Evolutionary conservation across 1,284 basidiomycete species (phyloP).

Genomic region (Papiliotrema fonsecae): DNA sequence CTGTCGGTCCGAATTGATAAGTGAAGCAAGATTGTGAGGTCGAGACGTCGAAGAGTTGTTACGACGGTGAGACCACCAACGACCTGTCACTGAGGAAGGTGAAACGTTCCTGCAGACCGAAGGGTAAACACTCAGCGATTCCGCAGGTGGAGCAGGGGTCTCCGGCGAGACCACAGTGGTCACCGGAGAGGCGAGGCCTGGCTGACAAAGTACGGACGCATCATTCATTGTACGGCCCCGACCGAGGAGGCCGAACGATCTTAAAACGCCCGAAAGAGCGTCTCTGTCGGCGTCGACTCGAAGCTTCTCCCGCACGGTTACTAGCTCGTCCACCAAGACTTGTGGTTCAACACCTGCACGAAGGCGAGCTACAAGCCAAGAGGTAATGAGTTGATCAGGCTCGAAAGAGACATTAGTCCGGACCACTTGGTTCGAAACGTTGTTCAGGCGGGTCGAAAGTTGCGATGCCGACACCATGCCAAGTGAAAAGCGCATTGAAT

Average conservation of each 20-base stretch:
- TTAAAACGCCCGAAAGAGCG: background rate
- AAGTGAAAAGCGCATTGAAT: conserved; percentile 25
- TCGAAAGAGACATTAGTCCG: background rate
- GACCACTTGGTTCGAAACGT: background rate
- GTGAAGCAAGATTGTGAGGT: background rate
- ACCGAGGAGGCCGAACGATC: background rate
- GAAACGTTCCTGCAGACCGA: background rate
- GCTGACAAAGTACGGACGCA: background rate
- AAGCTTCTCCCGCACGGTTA: conserved; percentile 9
- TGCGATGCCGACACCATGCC: conserved; percentile 28
- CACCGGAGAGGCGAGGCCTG: background rate
- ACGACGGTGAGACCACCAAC: conserved; percentile 23
- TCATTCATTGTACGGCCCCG: background rate
- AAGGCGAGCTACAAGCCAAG: conserved; percentile 28
- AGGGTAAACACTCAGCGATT: background rate
- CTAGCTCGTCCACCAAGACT: conserved; percentile 11
- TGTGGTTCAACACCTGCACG: conserved; percentile 13
- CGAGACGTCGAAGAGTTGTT: conserved; percentile 12
- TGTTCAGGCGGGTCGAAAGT: conserved; percentile 23
- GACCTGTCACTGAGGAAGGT: conserved; percentile 1
- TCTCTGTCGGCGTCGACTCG: background rate
- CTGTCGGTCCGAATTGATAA: conserved; percentile 15
- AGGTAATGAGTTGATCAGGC: conserved; percentile 8
- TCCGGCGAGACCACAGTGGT: background rate
- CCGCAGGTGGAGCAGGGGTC: background rate